A percentile compares a stretch with the other conserved stretches of the same genome.
These are phyloP conservation scores for Didymellaceae sp. DNA, from an alignment of 2,329 filamentous ascomycete genomes.

Conservation along the genomic window DNA sequence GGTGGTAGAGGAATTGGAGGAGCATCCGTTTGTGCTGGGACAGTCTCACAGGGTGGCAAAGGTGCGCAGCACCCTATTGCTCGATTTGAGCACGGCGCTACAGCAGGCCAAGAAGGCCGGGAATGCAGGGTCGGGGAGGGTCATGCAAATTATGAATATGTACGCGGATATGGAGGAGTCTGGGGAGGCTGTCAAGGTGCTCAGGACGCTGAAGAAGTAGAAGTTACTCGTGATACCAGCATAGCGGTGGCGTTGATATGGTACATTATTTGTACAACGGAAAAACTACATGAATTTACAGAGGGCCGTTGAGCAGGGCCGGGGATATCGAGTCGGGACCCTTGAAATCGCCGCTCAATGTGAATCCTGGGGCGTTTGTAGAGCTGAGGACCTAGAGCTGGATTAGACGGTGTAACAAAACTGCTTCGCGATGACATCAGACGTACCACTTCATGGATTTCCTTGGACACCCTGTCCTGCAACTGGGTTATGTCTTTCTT, in stretches of 20 bases:
- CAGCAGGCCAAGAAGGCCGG: conserved; percentile 60
- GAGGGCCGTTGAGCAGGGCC: conserved; percentile 47
- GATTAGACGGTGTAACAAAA: conserved; percentile 42
- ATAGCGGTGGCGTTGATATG: conserved; percentile 58
- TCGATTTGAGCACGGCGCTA: conserved; percentile 69
- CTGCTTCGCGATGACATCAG: not conserved
- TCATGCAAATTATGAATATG: conserved; percentile 64
- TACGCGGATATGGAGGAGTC: conserved; percentile 68
- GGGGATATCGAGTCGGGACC: conserved; percentile 53
- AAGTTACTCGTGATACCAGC: conserved; percentile 31
- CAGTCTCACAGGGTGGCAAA: conserved; percentile 64
- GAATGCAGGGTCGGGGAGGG: conserved; percentile 48
- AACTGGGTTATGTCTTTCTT: conserved; percentile 76
- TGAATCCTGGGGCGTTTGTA: conserved; percentile 85
- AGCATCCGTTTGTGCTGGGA: conserved; percentile 68
- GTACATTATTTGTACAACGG: conserved; percentile 44
- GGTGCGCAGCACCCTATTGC: conserved; percentile 66
- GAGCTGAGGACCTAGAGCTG: conserved; percentile 75
- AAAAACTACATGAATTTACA: conserved; percentile 35
- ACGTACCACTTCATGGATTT: conserved; percentile 73
- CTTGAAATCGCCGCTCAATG: conserved; percentile 79
- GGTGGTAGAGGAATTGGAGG: conserved; percentile 58
- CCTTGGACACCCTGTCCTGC: conserved; percentile 70
- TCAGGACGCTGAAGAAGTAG: conserved; percentile 51
- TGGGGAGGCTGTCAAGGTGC: conserved; percentile 63